Conservation (phyloP, 148 eudicot species). For the Bassia scoparia region DNA sequence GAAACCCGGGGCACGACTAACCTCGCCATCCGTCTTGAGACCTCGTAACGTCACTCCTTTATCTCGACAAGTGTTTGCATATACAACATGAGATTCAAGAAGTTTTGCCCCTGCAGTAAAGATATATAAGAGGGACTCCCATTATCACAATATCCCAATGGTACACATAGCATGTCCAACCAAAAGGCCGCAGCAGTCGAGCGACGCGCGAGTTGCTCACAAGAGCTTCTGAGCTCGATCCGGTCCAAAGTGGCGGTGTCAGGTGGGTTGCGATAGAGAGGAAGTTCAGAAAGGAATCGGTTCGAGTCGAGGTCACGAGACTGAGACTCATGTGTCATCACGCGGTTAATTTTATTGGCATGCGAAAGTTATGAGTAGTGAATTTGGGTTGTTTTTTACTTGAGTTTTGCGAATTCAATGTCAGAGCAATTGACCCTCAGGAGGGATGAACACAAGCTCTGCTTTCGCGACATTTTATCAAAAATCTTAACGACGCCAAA, state of each 20-base stretch:
- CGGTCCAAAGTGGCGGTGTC: neutral
- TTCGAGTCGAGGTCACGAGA: constrained; percentile 11
- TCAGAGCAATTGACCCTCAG: constrained; percentile 25
- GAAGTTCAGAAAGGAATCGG: constrained; percentile 18
- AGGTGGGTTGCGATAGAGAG: constrained; percentile 15
- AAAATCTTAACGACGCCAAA: no score
- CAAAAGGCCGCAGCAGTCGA: constrained; percentile 20
- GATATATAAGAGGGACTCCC: constrained; percentile 31
- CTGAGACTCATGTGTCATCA: constrained; percentile 23
- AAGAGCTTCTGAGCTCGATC: constrained; percentile 13
- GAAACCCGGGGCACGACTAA: constrained; percentile 25
- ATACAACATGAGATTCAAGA: constrained; percentile 16
- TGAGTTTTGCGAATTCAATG: constrained; percentile 45
- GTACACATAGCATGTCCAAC: constrained; percentile 33
- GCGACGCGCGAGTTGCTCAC: constrained; percentile 25
- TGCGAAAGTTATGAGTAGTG: constrained; percentile 31
- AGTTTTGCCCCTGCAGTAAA: constrained; percentile 27
- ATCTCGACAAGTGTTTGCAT: constrained; percentile 15
- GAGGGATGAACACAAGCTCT: constrained; percentile 3
- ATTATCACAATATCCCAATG: constrained; percentile 32
- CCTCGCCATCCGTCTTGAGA: neutral
- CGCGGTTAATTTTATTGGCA: neutral
- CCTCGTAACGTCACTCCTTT: constrained; percentile 8
- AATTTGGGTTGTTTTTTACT: constrained; percentile 22
- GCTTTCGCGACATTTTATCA: neutral